Percentiles rank a stretch among this genome's conserved stretches.
Conservation (phyloP, 2,329 filamentous ascomycete species). For the Neonectria hederae region DNA sequence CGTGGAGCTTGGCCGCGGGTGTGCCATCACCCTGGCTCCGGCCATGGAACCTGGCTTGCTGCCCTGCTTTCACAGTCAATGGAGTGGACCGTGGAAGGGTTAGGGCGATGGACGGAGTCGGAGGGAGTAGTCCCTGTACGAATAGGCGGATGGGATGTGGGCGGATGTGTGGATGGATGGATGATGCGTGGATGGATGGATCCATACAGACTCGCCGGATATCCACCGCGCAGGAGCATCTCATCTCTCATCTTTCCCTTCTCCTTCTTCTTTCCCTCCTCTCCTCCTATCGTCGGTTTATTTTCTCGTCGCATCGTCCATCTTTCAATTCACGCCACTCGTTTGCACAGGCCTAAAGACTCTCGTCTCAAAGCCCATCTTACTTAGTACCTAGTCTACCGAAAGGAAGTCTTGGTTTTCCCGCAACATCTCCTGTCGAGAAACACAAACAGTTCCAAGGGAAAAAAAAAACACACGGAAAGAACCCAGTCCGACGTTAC, state of each 20-base stretch:
- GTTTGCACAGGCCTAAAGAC: slow-evolving; percentile 49
- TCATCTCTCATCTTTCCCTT: slow-evolving; percentile 41
- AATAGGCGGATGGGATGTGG: slow-evolving; percentile 12
- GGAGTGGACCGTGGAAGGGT: neutral
- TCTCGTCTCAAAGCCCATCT: slow-evolving; percentile 37
- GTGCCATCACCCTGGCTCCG: slow-evolving; percentile 5
- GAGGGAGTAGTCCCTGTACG: neutral
- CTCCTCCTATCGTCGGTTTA: slow-evolving; percentile 42
- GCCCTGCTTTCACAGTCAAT: slow-evolving; percentile 4
- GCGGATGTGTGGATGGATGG: neutral
- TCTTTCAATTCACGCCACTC: slow-evolving; percentile 51
- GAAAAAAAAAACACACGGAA: slow-evolving; percentile 25
- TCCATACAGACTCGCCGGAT: slow-evolving; percentile 35
- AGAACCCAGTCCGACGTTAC: slow-evolving; percentile 32
- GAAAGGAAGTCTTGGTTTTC: slow-evolving; percentile 31
- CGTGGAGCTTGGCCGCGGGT: slow-evolving; percentile 32
- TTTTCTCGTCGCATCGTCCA: slow-evolving; percentile 41
- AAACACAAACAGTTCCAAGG: slow-evolving; percentile 30
- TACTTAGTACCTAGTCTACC: slow-evolving; percentile 36
- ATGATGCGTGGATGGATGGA: slow-evolving; percentile 27
- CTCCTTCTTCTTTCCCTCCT: slow-evolving; percentile 37
- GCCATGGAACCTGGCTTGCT: slow-evolving; percentile 28
- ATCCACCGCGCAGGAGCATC: slow-evolving; percentile 37
- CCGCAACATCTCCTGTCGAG: slow-evolving; percentile 37
- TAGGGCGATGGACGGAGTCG: neutral